Evolutionary conservation across 73 alveolate species (phyloP), one percentile per base, ranked within the genome.

Genomic region (Tetrahymena borealis): DNA sequence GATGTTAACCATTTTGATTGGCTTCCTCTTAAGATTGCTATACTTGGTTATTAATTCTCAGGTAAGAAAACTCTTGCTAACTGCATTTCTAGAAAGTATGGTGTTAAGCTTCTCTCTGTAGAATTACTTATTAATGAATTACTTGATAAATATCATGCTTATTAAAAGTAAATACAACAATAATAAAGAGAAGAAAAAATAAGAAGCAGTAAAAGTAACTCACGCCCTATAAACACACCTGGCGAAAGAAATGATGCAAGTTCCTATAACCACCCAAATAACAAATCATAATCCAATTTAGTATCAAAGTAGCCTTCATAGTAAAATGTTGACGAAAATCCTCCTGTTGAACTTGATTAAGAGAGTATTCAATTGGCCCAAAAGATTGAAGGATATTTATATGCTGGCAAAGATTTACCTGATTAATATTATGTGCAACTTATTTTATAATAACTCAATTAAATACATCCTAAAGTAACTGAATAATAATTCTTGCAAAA

Each of bases 51-150:
- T 91, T 98, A 99, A 7, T 96, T 97, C 94, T 95, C 99, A 24
- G 99, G 99, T 12, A 98, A 97, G 95, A 98, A 96, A 92, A 94
- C 99, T 12, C 96, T 97, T 41, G 97, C 99, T 38, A 95, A 95
- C 37, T 92, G 78, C 35, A 90, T 98, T 15, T 85, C 93, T 13
- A 95, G 90, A 37, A 93, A 96, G 79, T 98, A 95, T 95, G 95
- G 95, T 0, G 91, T 93, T 7, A 32, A 78, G 78, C 32, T 93
- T 20, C 91, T 93, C 24, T 93, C 95, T 15, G 79, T 93, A 0
- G 95, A 93, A 16, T 36, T 38, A 11, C 77, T 93, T 32, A 42
- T 93, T 11, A 93, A 93, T 85, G 95, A 93, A 33, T 31, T 93
- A 38, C 32, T 93, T 20, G 93, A 85, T 32, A 79, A 79, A 41